Base-by-base conservation (phyloP, 192 early-diverging fungal genomes). In the Rhizoclosmatium sp. region DNA sequence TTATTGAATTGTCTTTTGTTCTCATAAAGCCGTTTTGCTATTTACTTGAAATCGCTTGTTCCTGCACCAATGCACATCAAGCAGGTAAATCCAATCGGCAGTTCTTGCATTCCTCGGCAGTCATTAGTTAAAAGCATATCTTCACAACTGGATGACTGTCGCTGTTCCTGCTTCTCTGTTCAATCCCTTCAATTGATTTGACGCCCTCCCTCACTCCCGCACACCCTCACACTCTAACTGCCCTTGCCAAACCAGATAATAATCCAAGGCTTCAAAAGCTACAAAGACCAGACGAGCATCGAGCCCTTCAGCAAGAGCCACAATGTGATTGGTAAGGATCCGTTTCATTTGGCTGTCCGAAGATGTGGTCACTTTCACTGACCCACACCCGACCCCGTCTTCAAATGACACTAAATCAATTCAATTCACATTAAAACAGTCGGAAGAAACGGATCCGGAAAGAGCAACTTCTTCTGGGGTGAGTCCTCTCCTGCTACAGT, bases 231-330 rank as follows among this genome's bases (percentile, higher is more conserved):
- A n/a, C n/a, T n/a, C n/a, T n/a, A n/a, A n/a, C n/a, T n/a, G n/a
- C n/a, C n/a, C n/a, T 56, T 19, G 54, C 54, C 4, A 16, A 71
- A 69, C 41, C 68, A 94, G 92, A 95, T 99, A 80, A 91, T 93
- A 48, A 99, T 99, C 74, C 95, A 97, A 81, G 98, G 98, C 61
- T 99, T 99, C 92, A 99, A 99, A 86, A 97, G 96, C 81, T 99
- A 99, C 87, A 97, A 97, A 83, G 95, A 99, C 76, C 96, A 98
- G 83, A 97, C 93, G 16, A 89, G 91, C 21, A 94, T 95, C 60
- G 95, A 98, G 51, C 95, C 95, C 3, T 96, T 99, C 81, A 95
- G 94, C 78, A 92, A 91, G 2, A 87, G 92, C 45, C 97, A 97
- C 84, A 99, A 99, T 86, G 98, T 98, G 65, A 92, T 99, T 82